phyloP scores from a whole-genome alignment of 768 basidiomycete species.

The Russula lepida region DNA sequence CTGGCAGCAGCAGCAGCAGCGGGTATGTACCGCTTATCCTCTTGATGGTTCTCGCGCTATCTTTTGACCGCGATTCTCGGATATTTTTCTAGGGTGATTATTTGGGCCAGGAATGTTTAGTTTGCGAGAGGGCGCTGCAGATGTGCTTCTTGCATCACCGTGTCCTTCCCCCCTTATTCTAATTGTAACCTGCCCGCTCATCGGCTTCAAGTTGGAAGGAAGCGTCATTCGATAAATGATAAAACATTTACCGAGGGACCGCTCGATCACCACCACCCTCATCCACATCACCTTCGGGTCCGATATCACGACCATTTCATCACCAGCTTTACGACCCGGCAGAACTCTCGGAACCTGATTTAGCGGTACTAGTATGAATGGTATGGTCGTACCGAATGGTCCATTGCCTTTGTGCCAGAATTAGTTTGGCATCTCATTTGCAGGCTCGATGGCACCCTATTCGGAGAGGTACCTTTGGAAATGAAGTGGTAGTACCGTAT shows the following conservation, averaged over 20 bases:
- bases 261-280: slow-evolving; percentile 81
- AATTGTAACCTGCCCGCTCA: slow-evolving; percentile 73
- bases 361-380: neutral
- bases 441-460: neutral
- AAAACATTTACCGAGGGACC: slow-evolving; percentile 84
- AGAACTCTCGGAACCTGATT: neutral
- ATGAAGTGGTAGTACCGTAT: slow-evolving; percentile 22
- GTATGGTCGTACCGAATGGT: neutral
- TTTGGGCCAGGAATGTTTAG: slow-evolving; percentile 70
- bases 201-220: slow-evolving; percentile 76
- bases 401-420: neutral
- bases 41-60: slow-evolving; percentile 23
- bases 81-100: slow-evolving; percentile 75
- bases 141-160: slow-evolving; percentile 59
- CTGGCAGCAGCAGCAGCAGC: slow-evolving; percentile 91
- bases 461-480: neutral
- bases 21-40: slow-evolving; percentile 67
- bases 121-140: slow-evolving; percentile 35
- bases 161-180: slow-evolving; percentile 72
- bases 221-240: slow-evolving; percentile 86
- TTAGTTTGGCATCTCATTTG: neutral
- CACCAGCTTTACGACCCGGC: neutral
- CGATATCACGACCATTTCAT: neutral
- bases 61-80: slow-evolving; percentile 55
- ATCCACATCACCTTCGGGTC: slow-evolving; percentile 77